Percentiles rank a stretch among this genome's conserved stretches.
Evolutionary conservation across 768 basidiomycete genomes (phyloP).

Genomic region (Boletellus sp.): DNA sequence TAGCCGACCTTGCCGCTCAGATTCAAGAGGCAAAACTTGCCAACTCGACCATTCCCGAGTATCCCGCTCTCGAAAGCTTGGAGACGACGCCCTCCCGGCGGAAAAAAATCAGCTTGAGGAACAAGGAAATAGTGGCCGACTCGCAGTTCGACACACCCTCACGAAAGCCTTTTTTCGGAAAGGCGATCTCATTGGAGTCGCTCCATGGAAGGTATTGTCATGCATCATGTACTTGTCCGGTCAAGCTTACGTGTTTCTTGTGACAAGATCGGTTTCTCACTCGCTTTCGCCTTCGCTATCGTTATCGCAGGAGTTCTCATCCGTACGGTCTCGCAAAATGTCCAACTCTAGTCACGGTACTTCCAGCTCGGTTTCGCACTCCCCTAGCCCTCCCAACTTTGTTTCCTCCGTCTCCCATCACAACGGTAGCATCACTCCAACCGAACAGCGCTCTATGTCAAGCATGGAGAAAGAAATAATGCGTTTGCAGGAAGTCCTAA

Average conservation of each 20-base stretch:
- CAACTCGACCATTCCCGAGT: conserved; percentile 43
- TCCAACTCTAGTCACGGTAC: conserved; percentile 76
- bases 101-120: conserved; percentile 48
- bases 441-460: conserved; percentile 69
- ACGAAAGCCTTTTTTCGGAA: conserved; percentile 80
- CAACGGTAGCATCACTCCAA: conserved; percentile 20
- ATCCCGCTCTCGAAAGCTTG: conserved; percentile 35
- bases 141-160: conserved; percentile 51
- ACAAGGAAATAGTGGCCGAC: conserved; percentile 41
- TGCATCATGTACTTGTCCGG: neutral
- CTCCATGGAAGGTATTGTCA: conserved; percentile 73
- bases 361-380: conserved; percentile 61
- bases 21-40: conserved; percentile 81
- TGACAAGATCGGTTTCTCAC: conserved; percentile 79
- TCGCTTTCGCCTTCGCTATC: conserved; percentile 93
- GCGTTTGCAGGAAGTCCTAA: conserved; percentile 89
- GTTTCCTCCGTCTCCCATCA: conserved; percentile 52
- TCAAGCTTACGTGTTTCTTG: conserved; percentile 11
- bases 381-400: conserved; percentile 55
- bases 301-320: conserved; percentile 95
- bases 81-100: conserved; percentile 50
- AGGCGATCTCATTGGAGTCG: conserved; percentile 83
- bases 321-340: conserved; percentile 79
- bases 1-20: conserved; percentile 90
- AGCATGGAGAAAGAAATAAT: conserved; percentile 95